These are phyloP conservation scores for Schwanniomyces vanrijiae DNA, from an alignment of 805 yeast genomes.

Conservation along the genomic window DNA sequence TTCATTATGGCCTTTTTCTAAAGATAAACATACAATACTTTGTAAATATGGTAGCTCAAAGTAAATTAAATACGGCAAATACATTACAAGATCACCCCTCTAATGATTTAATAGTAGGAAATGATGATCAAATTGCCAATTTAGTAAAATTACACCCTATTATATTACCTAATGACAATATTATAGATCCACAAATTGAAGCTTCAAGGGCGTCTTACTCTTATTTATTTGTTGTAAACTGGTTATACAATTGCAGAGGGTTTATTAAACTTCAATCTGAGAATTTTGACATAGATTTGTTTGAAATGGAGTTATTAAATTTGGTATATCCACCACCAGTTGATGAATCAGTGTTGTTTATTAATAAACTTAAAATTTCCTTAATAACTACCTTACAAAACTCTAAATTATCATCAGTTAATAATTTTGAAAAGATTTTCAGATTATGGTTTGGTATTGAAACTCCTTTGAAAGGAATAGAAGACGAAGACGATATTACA, in stretches of 20 bases:
- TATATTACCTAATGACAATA: slow-evolving; percentile 17
- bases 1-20: neutral
- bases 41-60: slow-evolving; percentile 7
- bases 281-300: slow-evolving; percentile 54
- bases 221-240: slow-evolving; percentile 43
- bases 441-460: slow-evolving; percentile 33
- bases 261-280: slow-evolving; percentile 50
- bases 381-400: slow-evolving; percentile 43
- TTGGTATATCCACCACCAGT: slow-evolving; percentile 32
- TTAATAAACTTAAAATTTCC: slow-evolving; percentile 43
- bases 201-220: slow-evolving; percentile 17
- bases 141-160: slow-evolving; percentile 20
- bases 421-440: slow-evolving; percentile 32
- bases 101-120: slow-evolving; percentile 10
- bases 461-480: slow-evolving; percentile 32
- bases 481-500: slow-evolving; percentile 15
- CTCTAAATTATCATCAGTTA: slow-evolving; percentile 25
- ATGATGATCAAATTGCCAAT: slow-evolving; percentile 15
- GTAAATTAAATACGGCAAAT: slow-evolving; percentile 7
- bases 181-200: slow-evolving; percentile 9
- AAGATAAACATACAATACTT: neutral
- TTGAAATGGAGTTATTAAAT: slow-evolving; percentile 60
- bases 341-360: slow-evolving; percentile 35
- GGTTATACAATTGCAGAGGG: slow-evolving; percentile 57
- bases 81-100: slow-evolving; percentile 11